A percentile compares a stretch with the other conserved stretches of the same genome.
Evolutionary conservation across 208 protist genomes (phyloP).

Genomic region (Porcisia deanei): DNA sequence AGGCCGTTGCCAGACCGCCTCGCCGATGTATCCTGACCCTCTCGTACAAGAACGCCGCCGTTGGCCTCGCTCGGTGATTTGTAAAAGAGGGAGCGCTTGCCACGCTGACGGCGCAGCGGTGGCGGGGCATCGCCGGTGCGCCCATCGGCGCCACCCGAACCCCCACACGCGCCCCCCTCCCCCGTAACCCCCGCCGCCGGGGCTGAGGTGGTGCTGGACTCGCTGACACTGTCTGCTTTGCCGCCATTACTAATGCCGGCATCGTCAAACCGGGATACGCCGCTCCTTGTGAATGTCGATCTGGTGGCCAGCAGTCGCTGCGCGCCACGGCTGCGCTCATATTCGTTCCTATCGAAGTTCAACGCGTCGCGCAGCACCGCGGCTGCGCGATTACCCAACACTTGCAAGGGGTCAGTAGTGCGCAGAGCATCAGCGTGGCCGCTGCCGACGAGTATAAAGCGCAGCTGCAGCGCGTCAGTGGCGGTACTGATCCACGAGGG

Average conservation of each 20-base stretch:
- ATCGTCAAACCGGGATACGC: not conserved
- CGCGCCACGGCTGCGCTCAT: constrained; percentile 21
- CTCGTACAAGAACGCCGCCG: constrained; percentile 7
- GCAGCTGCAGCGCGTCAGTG: constrained; percentile 19
- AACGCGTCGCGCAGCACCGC: constrained; percentile 22
- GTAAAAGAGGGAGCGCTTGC: constrained; percentile 51
- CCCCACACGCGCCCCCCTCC: not conserved
- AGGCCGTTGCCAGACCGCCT: not conserved
- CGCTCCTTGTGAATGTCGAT: not conserved
- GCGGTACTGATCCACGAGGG: constrained; percentile 26
- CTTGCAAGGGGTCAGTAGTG: constrained; percentile 10
- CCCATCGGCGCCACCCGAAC: not conserved
- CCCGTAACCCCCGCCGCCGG: not conserved
- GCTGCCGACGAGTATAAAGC: constrained; percentile 11
- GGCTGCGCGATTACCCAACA: constrained; percentile 9
- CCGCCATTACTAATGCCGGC: not conserved
- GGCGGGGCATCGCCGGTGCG: constrained; percentile 3
- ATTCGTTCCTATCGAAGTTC: constrained; percentile 25
- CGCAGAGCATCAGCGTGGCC: not conserved
- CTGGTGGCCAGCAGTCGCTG: constrained; percentile 2
- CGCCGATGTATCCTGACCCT: not conserved
- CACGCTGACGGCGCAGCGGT: constrained; percentile 32
- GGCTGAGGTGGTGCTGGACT: not conserved
- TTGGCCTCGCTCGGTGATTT: constrained; percentile 11
- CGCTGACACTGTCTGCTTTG: not conserved